Conservation (phyloP, 2,329 filamentous ascomycete species). For the Triangularia verruculosa region DNA sequence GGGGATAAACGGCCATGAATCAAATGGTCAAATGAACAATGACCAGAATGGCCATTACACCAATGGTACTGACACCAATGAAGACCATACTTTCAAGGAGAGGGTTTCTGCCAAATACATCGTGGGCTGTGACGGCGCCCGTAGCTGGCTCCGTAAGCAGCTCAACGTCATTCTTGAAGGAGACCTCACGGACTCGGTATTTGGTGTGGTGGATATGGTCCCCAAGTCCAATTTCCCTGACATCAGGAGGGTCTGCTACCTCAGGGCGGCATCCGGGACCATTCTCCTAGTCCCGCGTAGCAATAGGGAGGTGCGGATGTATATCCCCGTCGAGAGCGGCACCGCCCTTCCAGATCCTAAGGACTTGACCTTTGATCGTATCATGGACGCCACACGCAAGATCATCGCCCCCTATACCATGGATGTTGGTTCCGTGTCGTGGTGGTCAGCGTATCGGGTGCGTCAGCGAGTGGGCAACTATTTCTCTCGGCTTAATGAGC, state of each 20-base stretch:
- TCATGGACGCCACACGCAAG: slow-evolving; percentile 51
- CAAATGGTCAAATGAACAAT: not conserved
- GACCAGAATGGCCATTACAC: too few species aligned
- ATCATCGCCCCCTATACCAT: slow-evolving; percentile 44
- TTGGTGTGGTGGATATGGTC: slow-evolving; percentile 51
- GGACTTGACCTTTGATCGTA: slow-evolving; percentile 49
- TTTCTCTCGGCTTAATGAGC: slow-evolving; percentile 51
- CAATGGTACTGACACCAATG: too few species aligned
- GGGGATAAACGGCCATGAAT: not conserved
- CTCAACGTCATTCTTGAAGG: slow-evolving; percentile 46
- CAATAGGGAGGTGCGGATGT: slow-evolving; percentile 52
- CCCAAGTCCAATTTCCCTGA: slow-evolving; percentile 60
- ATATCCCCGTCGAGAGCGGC: slow-evolving; percentile 30
- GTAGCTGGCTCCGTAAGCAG: slow-evolving; percentile 51
- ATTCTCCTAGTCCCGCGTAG: slow-evolving; percentile 59
- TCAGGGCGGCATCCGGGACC: slow-evolving; percentile 49
- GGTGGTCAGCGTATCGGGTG: slow-evolving; percentile 58
- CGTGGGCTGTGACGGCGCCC: slow-evolving; percentile 57
- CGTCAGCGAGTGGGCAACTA: slow-evolving; percentile 57
- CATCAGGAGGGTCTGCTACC: slow-evolving; percentile 53
- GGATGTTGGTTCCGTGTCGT: slow-evolving; percentile 41
- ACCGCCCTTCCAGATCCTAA: slow-evolving; percentile 25
- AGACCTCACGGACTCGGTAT: slow-evolving; percentile 37
- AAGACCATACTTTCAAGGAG: not conserved
- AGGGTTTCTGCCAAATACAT: slow-evolving; percentile 47